Evolutionary conservation across 208 protist species (phyloP).

Genomic region (Wallacemonas rigidus): DNA sequence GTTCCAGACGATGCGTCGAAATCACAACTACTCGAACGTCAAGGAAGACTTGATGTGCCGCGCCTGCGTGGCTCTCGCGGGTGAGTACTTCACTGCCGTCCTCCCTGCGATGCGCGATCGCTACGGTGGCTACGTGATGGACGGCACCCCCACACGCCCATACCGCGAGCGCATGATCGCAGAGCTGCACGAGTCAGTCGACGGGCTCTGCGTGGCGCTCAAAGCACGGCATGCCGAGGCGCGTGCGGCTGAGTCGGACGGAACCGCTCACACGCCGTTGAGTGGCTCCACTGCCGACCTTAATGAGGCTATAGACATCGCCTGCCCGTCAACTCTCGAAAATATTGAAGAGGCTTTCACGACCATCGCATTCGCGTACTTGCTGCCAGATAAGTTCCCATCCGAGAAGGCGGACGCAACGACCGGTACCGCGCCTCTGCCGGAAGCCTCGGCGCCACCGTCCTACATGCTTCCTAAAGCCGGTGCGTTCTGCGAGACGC

Average conservation of each 20-base stretch:
- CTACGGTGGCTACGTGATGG: slow-evolving; percentile 12
- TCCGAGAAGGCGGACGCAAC: not conserved
- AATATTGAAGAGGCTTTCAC: slow-evolving; percentile 24
- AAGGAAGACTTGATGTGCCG: slow-evolving; percentile 31
- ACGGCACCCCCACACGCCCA: not conserved
- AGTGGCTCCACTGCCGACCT: slow-evolving; percentile 15
- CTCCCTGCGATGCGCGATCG: slow-evolving; percentile 7
- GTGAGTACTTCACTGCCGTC: slow-evolving; percentile 23
- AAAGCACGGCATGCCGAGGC: not conserved
- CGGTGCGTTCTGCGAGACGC: slow-evolving; percentile 28
- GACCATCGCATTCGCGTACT: slow-evolving; percentile 17
- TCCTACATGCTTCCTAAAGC: slow-evolving; percentile 23
- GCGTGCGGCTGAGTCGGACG: not conserved
- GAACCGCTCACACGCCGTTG: not conserved
- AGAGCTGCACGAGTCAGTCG: slow-evolving; percentile 32
- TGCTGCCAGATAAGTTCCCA: slow-evolving; percentile 15
- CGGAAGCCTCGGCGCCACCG: not conserved
- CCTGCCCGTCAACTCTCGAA: slow-evolving; percentile 22
- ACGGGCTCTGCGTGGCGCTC: slow-evolving; percentile 22
- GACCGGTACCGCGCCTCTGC: not conserved
- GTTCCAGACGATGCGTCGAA: not conserved
- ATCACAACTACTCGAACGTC: slow-evolving; percentile 13
- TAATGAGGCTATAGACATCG: slow-evolving; percentile 17
- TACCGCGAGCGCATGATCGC: slow-evolving; percentile 28
- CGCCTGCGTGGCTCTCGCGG: slow-evolving; percentile 25